Evolutionary conservation across 192 early-diverging fungal species (phyloP).

Genomic region (Backusella tarrabulga): DNA sequence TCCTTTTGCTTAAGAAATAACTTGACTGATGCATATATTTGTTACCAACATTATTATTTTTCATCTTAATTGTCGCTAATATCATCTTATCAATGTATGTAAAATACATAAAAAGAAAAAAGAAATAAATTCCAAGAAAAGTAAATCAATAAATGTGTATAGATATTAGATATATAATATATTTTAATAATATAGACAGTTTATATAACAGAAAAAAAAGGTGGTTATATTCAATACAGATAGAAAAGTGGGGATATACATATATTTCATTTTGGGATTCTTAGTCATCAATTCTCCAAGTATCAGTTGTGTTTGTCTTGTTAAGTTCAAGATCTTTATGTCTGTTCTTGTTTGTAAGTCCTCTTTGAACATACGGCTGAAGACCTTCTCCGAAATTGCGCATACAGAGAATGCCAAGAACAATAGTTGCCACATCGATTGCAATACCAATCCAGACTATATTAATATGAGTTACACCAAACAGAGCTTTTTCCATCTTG

Average conservation of each 20-base stretch:
- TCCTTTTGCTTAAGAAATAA: background rate
- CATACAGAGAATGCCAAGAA: conserved; percentile 30
- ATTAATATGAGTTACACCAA: background rate
- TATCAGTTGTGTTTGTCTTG: conserved; percentile 14
- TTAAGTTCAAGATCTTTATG: conserved; percentile 20
- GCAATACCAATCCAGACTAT: conserved; percentile 23
- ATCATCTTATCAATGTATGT: background rate
- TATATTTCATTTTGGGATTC: background rate
- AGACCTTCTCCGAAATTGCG: conserved; percentile 34
- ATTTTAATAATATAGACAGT: background rate
- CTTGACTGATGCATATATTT: background rate
- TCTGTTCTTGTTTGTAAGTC: conserved; percentile 10
- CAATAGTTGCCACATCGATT: conserved; percentile 16
- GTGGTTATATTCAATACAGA: background rate
- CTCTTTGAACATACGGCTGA: conserved; percentile 35
- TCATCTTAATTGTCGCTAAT: background rate
- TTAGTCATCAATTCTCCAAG: conserved; percentile 35
- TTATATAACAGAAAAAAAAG: background rate
- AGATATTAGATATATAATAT: background rate
- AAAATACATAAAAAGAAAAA: background rate
- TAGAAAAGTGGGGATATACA: background rate
- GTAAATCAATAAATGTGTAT: background rate
- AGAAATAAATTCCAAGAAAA: background rate
- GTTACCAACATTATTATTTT: background rate
- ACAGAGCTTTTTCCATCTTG: background rate